Evolutionary conservation across 2,329 filamentous ascomycete species (phyloP).

Genomic region (Botryotinia convoluta): DNA sequence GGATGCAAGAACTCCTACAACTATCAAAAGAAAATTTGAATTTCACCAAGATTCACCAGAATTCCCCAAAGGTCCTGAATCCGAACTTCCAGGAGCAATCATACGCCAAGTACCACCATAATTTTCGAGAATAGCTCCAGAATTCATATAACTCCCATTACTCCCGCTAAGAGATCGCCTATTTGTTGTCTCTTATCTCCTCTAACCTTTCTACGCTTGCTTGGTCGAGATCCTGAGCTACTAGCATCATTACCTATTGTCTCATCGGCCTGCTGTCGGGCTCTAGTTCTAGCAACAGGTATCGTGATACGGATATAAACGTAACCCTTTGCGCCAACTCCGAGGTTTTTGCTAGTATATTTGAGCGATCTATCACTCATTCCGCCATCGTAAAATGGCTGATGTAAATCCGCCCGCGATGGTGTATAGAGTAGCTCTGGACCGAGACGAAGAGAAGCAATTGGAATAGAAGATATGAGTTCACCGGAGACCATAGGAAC

Average conservation of each 20-base stretch:
- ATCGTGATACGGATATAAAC: not conserved
- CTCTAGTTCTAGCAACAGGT: not conserved
- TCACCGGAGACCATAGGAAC: conserved; percentile 26
- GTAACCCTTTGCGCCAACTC: not conserved
- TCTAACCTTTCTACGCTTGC: conserved; percentile 3
- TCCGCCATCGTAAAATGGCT: conserved; percentile 8
- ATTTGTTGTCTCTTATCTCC: not conserved
- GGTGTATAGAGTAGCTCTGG: not conserved
- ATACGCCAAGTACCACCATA: too few species aligned
- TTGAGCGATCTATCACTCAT: not conserved
- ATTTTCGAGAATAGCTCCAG: not conserved
- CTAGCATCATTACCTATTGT: not conserved
- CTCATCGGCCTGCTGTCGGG: not conserved
- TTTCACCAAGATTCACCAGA: not conserved
- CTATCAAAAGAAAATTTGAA: not conserved
- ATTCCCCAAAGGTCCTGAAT: not conserved
- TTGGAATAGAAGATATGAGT: conserved; percentile 30
- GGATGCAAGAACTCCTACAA: not conserved
- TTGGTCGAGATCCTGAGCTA: not conserved
- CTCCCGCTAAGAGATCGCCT: not conserved
- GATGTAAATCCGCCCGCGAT: not conserved
- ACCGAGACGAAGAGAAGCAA: conserved; percentile 36
- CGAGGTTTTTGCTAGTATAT: not conserved
- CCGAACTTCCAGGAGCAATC: too few species aligned
- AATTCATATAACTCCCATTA: not conserved